Base-by-base conservation (phyloP, 164 flowering plant genomes). In the Tetracentron sinense region DNA sequence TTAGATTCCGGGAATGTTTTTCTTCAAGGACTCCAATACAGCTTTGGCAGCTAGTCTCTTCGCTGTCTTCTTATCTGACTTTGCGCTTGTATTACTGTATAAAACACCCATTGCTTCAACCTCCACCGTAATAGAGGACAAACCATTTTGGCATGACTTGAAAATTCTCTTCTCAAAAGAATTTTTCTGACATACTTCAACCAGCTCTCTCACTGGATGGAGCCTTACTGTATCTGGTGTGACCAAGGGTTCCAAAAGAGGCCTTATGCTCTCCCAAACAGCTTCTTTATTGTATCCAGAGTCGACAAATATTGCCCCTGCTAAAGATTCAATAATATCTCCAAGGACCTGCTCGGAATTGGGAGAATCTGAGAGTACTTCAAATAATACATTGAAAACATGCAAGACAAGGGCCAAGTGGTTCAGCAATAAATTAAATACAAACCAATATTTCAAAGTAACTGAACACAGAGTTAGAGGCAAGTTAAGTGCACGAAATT, bases 271-370 rank as follows among this genome's bases (percentile, higher is more conserved):
- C 38, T 69, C 10, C 71, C 87, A 88, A 10, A 87, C 96, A 25
- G 31, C 33, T 2, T 82, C 82, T 68, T 76, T 83, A 28, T 81
- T 47, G 69, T 73, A 85, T 5, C 81, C 87, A 0, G 95, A 88
- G 74, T 92, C 96, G 17, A 92, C 84, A 42, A 82, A 64, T 51
- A 92, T 83, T 3, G 96, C 98, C 20, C 98, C 98, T 0, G 96
- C 98, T 20, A 92, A 59, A 20, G 98, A 92, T 75, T 92, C 98
- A n/a, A 92, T 78, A 4, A 92, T 54, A 72, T 92, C 98, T 58
- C 91, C 98, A 25, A 92, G 95, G 19, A 85, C 98, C 98, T 92
- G 76, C 62, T 23, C 16, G 8, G 42, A 28, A 44, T 12, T 3
- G 15, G 7, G 33, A 63, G 23, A 17, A 12, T 26, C 8, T 51